These are phyloP conservation scores for Flaveria sonorensis DNA, from an alignment of 129 eudicot species.

Conservation along the genomic window DNA sequence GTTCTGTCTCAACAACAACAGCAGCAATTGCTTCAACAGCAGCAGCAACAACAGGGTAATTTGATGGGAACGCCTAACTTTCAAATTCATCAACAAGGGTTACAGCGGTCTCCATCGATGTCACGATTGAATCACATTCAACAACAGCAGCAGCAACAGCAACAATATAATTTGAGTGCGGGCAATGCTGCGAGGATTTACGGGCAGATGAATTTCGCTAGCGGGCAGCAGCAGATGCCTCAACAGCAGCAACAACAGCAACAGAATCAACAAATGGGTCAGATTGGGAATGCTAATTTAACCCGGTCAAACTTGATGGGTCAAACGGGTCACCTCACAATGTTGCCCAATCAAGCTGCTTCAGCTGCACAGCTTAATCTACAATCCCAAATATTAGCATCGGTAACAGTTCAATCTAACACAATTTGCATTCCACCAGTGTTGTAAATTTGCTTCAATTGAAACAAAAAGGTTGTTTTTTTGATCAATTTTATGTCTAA, in stretches of 20 bases:
- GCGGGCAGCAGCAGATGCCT: conserved; percentile 36
- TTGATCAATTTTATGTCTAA: conserved; percentile 4
- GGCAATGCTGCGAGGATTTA: conserved; percentile 51
- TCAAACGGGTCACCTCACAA: conserved; percentile 68
- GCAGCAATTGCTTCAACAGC: conserved; percentile 41
- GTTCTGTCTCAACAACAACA: conserved; percentile 40
- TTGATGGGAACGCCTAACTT: conserved; percentile 43
- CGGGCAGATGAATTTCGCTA: conserved; percentile 69
- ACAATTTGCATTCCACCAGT: background rate
- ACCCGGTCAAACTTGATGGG: conserved; percentile 65
- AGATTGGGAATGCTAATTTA: conserved; percentile 56
- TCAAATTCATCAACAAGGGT: conserved; percentile 54
- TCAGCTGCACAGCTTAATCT: conserved; percentile 70
- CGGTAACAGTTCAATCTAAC: conserved; percentile 45
- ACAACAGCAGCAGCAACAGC: conserved; percentile 40
- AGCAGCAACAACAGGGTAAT: conserved; percentile 38
- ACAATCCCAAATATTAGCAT: conserved; percentile 71
- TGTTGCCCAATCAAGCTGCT: conserved; percentile 77
- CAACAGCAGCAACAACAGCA: conserved; percentile 48
- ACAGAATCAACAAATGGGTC: conserved; percentile 53
- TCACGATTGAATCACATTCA: conserved; percentile 60
- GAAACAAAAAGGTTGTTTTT: background rate
- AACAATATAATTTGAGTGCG: conserved; percentile 23
- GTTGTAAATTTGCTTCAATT: background rate
- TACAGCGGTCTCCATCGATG: conserved; percentile 60